Evolutionary conservation across 441 rosid genomes (phyloP).

Genomic region (Mallotus japonicus): DNA sequence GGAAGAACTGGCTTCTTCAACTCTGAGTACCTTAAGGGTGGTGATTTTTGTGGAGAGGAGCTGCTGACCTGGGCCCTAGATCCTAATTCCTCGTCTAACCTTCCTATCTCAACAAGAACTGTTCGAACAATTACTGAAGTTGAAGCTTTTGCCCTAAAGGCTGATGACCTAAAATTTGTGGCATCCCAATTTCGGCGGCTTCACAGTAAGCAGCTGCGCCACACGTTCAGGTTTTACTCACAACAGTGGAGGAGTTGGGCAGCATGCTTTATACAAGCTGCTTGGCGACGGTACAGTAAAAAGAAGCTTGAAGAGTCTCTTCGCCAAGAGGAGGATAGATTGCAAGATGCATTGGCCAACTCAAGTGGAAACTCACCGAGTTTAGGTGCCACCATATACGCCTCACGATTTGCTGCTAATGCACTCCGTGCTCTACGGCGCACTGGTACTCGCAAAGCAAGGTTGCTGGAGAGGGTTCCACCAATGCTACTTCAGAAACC

Average conservation of each 20-base stretch:
- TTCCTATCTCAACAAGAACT: constrained; percentile 63
- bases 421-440: constrained; percentile 50
- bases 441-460: constrained; percentile 46
- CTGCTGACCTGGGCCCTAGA: constrained; percentile 81
- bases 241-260: constrained; percentile 25
- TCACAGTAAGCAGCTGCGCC: too few relatives aligned
- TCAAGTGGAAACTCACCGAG: constrained; percentile 65
- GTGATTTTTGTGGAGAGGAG: constrained; percentile 85
- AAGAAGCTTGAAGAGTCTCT: constrained; percentile 31
- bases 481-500: constrained; percentile 72
- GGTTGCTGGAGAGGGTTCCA: constrained; percentile 39
- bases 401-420: constrained; percentile 77
- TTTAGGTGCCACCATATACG: constrained; percentile 72
- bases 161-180: constrained; percentile 66
- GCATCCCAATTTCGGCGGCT: neutral
- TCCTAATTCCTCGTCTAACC: constrained; percentile 57
- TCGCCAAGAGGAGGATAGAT: constrained; percentile 56
- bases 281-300: constrained; percentile 18
- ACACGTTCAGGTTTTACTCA: constrained; percentile 12
- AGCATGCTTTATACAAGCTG: constrained; percentile 25
- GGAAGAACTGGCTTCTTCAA: constrained; percentile 65
- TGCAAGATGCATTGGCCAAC: constrained; percentile 61
- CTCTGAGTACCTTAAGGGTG: constrained; percentile 52
- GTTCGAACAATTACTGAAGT: constrained; percentile 58
- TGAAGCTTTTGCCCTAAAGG: constrained; percentile 65